Percentiles rank a stretch among this genome's conserved stretches.
Evolutionary conservation across 306 rosid genomes (phyloP).

Genomic region (Medicago truncatula): MtrunA17r5.0-ANR NC_053045.1:25794001-25794500

Average conservation of each 20-base stretch:
- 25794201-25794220: neutral
- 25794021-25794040: neutral
- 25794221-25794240: slow-evolving; percentile 22
- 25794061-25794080: neutral
- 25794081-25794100: slow-evolving; percentile 36
- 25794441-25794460: slow-evolving; percentile 33
- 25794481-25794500: slow-evolving; percentile 34
- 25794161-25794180: slow-evolving; percentile 19
- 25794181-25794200: slow-evolving; percentile 13
- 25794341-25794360: slow-evolving; percentile 47
- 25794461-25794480: slow-evolving; percentile 49
- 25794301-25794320: slow-evolving; percentile 34
- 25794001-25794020: neutral
- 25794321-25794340: slow-evolving; percentile 42
- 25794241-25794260: slow-evolving; percentile 44
- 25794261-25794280: slow-evolving; percentile 39
- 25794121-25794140: neutral
- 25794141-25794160: slow-evolving; percentile 33
- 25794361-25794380: slow-evolving; percentile 28
- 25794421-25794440: slow-evolving; percentile 7
- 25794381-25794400: neutral
- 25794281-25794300: slow-evolving; percentile 45
- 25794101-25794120: neutral
- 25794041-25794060: neutral
- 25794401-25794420: slow-evolving; percentile 50